Percentiles rank a stretch among this genome's conserved stretches.
Evolutionary conservation across 352 stramenopile genomes (phyloP).

Genomic region (Pilasporangium apinafurcum): DNA sequence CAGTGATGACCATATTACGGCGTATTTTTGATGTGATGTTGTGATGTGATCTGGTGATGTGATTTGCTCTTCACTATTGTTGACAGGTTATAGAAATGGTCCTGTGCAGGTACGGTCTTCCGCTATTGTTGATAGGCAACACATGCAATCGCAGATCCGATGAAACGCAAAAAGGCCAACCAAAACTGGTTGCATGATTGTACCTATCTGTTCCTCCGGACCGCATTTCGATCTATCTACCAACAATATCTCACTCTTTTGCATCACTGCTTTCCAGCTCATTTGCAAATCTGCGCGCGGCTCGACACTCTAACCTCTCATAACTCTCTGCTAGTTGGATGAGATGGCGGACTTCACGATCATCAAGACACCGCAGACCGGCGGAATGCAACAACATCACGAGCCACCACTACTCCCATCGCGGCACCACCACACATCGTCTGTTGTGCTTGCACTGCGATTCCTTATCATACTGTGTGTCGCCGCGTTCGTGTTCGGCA

Average conservation of each 20-base stretch:
- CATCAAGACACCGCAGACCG: neutral
- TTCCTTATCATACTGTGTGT: constrained; percentile 25
- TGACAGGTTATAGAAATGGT: no score
- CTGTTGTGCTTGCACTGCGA: constrained; percentile 19
- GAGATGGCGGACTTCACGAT: constrained; percentile 4
- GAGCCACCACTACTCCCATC: neutral
- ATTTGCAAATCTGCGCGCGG: no score
- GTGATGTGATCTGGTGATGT: no score
- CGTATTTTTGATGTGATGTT: no score
- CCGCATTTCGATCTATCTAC: neutral
- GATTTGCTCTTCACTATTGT: no score
- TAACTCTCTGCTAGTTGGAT: no score
- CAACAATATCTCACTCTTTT: neutral
- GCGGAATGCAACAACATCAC: neutral
- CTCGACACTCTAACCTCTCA: no score
- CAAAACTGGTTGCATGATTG: neutral
- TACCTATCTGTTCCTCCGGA: neutral
- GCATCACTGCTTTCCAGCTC: neutral
- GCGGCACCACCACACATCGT: neutral
- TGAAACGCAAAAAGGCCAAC: neutral
- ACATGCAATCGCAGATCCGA: no score
- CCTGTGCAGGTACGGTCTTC: no score
- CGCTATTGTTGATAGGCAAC: neutral
- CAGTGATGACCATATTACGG: no score
- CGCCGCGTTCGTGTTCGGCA: constrained; percentile 49